Evolutionary conservation across 805 yeast species (phyloP).

Genomic region (Cyberlindnera nakhonratchasimensis): DNA sequence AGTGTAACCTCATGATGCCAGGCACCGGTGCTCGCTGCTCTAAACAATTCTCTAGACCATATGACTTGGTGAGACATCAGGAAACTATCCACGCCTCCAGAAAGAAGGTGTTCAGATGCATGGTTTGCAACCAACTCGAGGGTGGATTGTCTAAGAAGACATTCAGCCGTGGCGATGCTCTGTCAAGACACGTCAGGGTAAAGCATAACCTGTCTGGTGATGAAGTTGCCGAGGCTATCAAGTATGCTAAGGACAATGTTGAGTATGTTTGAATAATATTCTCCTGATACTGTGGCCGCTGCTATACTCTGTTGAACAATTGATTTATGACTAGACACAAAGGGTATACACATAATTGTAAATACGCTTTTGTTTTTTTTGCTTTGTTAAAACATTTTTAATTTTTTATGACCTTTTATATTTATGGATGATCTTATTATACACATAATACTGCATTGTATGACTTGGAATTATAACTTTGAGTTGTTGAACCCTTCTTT

Average conservation of each 20-base stretch:
- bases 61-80: slow-evolving; percentile 91
- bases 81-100: slow-evolving; percentile 92
- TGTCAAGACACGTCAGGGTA: slow-evolving; percentile 88
- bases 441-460: neutral
- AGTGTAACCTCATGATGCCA: slow-evolving; percentile 59
- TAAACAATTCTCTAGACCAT: slow-evolving; percentile 87
- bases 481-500: slow-evolving; percentile 54
- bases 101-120: slow-evolving; percentile 82
- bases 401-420: slow-evolving; percentile 6
- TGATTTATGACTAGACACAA: too few relatives aligned
- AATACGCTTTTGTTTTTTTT: slow-evolving; percentile 6
- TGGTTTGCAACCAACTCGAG: slow-evolving; percentile 49
- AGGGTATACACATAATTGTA: slow-evolving; percentile 2
- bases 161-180: slow-evolving; percentile 90
- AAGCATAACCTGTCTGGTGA: slow-evolving; percentile 73
- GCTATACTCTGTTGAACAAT: too few relatives aligned
- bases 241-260: slow-evolving; percentile 73
- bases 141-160: slow-evolving; percentile 55
- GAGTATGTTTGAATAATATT: slow-evolving; percentile 41
- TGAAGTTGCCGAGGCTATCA: slow-evolving; percentile 67
- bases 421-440: slow-evolving; percentile 3
- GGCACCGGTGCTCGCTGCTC: slow-evolving; percentile 61
- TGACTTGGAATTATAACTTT: neutral
- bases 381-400: slow-evolving; percentile 1
- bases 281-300: neutral